Base-by-base conservation (phyloP, 306 rosid genomes). In the Cicer yamashitae region DNA sequence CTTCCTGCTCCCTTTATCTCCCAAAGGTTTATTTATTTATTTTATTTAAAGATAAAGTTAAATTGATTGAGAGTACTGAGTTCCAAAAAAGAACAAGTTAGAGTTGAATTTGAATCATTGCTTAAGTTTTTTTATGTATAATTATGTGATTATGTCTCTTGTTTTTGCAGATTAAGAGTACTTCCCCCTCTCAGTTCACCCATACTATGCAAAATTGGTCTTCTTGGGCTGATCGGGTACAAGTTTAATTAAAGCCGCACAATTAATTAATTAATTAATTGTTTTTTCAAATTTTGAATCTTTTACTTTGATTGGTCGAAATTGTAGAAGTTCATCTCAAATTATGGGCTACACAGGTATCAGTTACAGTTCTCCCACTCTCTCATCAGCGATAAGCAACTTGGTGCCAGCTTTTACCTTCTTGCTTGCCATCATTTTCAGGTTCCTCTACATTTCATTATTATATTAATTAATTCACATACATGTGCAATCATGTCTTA, bases 361-460 rank as follows among this genome's bases (percentile, higher is more conserved):
- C 84, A 88, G 43, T 71, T 90, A 47, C 69, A 87, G 98, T 76
- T 94, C 97, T 77, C 98, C 98, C 1, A 90, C 97, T 0, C 98
- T 94, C 45, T 77, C 98, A 38, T 94, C 97, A 0, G 96, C 98
- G 5, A 94, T 94, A 64, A 90, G 97, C 93, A 94, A 91, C 71
- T 85, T 94, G 78, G 98, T 94, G 82, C 96, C 98, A 46, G 98
- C 98, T 71, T 94, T 91, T 86, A 91, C 97, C 66, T 94, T 94
- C 88, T 84, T 91, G 66, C 86, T 94, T 66, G 98, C 98, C 87
- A 61, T 94, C 84, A 50, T 91, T 81, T 90, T 90, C 87, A 91
- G 98, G 98, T 93, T 77, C 72, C 68, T 71, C 3, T n/a, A 58
- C 22, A 34, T 38, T 52, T 63, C 45, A 14, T 13, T 79, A 25